Conservation (phyloP, 495 filamentous ascomycete genomes). For the Aspergillus homomorphus region DNA sequence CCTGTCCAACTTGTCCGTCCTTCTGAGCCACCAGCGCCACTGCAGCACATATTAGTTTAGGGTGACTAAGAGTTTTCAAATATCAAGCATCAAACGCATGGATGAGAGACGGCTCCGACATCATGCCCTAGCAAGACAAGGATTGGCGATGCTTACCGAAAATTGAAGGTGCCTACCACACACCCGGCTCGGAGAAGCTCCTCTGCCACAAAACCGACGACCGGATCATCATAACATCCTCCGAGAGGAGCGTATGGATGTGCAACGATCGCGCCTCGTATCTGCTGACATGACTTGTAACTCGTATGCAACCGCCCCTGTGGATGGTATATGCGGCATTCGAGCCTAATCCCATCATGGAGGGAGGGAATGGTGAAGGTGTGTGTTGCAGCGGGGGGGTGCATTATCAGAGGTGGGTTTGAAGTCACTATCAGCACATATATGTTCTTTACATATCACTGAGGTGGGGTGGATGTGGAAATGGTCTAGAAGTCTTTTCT, state of each 20-base stretch:
- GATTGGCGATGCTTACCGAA: constrained; percentile 57
- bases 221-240: constrained; percentile 77
- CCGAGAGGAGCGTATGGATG: constrained; percentile 90
- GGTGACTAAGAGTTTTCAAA: neutral
- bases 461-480: neutral
- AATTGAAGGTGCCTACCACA: constrained; percentile 88
- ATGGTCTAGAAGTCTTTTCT: neutral
- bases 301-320: constrained; percentile 27
- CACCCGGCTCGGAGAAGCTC: constrained; percentile 66
- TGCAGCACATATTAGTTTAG: constrained; percentile 27
- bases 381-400: constrained; percentile 55
- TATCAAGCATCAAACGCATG: neutral
- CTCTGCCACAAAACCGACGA: constrained; percentile 61
- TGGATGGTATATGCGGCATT: constrained; percentile 81
- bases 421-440: neutral
- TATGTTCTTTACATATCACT: neutral
- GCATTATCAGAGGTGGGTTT: constrained; percentile 16
- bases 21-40: constrained; percentile 72
- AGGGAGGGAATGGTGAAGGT: constrained; percentile 81
- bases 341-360: constrained; percentile 67
- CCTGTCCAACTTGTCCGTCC: constrained; percentile 84
- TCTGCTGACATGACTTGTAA: constrained; percentile 32
- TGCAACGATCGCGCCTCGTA: constrained; percentile 72
- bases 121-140: neutral
- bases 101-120: neutral